Base-by-base conservation (phyloP, 257 asterid genomes). In the Rauvolfia tetraphylla region DNA sequence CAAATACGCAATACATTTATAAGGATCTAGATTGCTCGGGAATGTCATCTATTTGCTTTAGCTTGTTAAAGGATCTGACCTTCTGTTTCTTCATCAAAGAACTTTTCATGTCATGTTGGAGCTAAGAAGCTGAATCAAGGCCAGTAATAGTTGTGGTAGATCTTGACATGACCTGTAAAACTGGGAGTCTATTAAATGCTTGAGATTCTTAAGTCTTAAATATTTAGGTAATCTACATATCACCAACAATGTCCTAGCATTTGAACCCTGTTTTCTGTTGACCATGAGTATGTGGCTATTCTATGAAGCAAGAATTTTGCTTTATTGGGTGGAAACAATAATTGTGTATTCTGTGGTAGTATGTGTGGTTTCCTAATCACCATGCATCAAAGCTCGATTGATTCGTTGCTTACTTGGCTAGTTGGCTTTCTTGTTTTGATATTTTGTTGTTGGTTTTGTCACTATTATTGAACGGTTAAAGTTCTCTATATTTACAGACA, bases 401-500 rank as follows among this genome's bases (percentile, higher is more conserved):
- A 15, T 20, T 20, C 29, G 22, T 70, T 54, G 48, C 73, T 76
- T 36, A 31, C 76, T 44, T 15, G 58, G 18, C 51, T 36, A 31
- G 72, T 44, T 15, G 58, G 18, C 51, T 33, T 77, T 33, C 27
- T 48, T 62, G 42, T 48, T 25, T 10, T 17, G 33, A 34, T 31
- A 36, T 44, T 15, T 15, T 49, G 27, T 39, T 27, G 13, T 38
- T 38, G 34, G 57, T 63, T 41, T n/a, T 75, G 41, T 73, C 23
- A 39, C 76, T 42, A 69, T 15, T 29, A 23, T 38, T 57, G 75
- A 27, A 75, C 78, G 5, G 31, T 44, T 62, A 34, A 14, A 39
- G 25, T 7, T 6, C 77, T 66, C 49, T 72, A 63, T 80, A 72
- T 76, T 56, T 75, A 58, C 91, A 92, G 97, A 74, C 89, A 38